These are phyloP conservation scores for Clarireedia homoeocarpa DNA, from an alignment of 2,329 filamentous ascomycete genomes.

Conservation along the genomic window DNA sequence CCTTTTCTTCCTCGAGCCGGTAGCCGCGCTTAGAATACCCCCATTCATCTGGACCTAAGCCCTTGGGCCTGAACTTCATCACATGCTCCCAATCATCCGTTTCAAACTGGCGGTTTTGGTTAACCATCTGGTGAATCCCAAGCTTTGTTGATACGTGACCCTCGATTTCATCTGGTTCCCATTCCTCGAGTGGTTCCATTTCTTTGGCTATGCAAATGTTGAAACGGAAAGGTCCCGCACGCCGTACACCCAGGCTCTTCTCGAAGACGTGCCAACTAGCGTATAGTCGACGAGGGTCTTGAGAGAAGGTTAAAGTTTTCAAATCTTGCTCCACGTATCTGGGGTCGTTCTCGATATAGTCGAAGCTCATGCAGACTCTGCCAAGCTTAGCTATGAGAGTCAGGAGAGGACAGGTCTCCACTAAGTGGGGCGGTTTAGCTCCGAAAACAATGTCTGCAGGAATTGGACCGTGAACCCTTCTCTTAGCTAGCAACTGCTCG, in stretches of 20 bases:
- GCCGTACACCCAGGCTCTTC: neutral
- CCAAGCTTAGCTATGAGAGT: neutral
- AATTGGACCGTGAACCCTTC: neutral
- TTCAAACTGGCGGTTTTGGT: neutral
- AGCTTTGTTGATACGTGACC: neutral
- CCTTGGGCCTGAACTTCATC: neutral
- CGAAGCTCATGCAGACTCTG: neutral
- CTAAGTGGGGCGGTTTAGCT: neutral
- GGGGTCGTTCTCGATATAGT: neutral
- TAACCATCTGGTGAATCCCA: neutral
- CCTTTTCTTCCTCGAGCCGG: neutral
- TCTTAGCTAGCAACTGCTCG: neutral
- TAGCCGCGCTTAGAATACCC: too few relatives aligned
- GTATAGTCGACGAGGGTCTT: neutral
- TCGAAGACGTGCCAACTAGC: neutral
- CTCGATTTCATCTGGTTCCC: neutral
- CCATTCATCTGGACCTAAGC: neutral
- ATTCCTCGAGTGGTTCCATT: neutral
- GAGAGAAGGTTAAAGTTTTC: neutral
- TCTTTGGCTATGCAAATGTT: neutral
- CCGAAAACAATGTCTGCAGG: neutral
- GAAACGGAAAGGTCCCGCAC: neutral
- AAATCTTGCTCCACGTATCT: neutral
- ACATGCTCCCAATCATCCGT: neutral
- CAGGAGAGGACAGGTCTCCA: neutral